Evolutionary conservation across 768 basidiomycete genomes (phyloP).

Genomic region (Gloeostereum incarnatum): DNA sequence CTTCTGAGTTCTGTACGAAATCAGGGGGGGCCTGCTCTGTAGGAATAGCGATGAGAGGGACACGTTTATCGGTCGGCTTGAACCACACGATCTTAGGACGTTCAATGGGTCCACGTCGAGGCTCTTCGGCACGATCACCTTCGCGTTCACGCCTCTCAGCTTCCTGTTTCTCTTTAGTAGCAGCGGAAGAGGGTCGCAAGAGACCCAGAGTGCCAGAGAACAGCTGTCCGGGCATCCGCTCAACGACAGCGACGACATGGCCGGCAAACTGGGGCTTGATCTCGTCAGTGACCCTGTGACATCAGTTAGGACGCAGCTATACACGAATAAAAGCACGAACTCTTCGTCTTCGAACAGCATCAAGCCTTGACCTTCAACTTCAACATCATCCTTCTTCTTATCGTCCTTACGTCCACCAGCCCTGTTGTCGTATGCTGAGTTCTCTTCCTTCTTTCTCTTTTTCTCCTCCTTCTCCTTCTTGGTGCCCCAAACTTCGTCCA

Average conservation of each 20-base stretch:
- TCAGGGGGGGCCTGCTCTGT: slow-evolving; percentile 97
- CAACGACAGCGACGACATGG: slow-evolving; percentile 99
- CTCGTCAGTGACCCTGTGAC: slow-evolving; percentile 83
- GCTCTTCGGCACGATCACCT: slow-evolving; percentile 83
- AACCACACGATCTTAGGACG: slow-evolving; percentile 99
- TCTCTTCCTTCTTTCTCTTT: slow-evolving; percentile 99
- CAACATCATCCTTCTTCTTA: slow-evolving; percentile 99
- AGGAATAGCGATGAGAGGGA: slow-evolving; percentile 96
- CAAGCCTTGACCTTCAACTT: slow-evolving; percentile 97
- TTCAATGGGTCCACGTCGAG: slow-evolving; percentile 68
- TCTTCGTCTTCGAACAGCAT: slow-evolving; percentile 98
- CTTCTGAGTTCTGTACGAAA: slow-evolving; percentile 91
- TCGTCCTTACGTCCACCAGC: slow-evolving; percentile 77
- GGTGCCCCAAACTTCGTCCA: slow-evolving; percentile 96
- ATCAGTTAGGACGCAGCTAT: slow-evolving; percentile 1
- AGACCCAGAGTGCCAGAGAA: slow-evolving; percentile 97
- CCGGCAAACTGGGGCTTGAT: slow-evolving; percentile 98
- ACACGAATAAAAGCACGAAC: slow-evolving; percentile 27
- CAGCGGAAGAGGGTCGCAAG: slow-evolving; percentile 90
- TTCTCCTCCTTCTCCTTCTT: slow-evolving; percentile 99
- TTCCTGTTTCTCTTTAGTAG: slow-evolving; percentile 98
- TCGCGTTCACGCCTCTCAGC: slow-evolving; percentile 96
- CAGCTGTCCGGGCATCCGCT: slow-evolving; percentile 97
- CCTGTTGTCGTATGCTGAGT: slow-evolving; percentile 86
- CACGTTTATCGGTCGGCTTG: slow-evolving; percentile 98